phyloP scores from a whole-genome alignment of 2,329 filamentous ascomycete genomes.

The Cercospora sojina region DNA sequence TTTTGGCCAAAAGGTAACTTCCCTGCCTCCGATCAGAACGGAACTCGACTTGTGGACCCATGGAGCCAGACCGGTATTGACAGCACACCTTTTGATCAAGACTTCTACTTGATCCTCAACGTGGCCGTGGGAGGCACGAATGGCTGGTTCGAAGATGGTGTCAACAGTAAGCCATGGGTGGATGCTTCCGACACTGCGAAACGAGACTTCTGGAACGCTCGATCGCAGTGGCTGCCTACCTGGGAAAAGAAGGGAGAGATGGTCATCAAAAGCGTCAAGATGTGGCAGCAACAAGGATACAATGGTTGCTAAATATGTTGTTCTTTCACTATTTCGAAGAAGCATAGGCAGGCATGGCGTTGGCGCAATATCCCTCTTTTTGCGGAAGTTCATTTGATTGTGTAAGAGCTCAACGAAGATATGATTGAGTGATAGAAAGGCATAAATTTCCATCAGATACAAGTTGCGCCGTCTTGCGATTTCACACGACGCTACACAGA shows the following conservation, averaged over 20 bases:
- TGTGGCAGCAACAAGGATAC: slow-evolving; percentile 51
- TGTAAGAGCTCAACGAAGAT: slow-evolving; percentile 12
- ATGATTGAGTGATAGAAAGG: slow-evolving; percentile 7
- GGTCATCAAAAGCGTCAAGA: slow-evolving; percentile 43
- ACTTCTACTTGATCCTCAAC: slow-evolving; percentile 45
- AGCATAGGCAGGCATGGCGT: slow-evolving; percentile 8
- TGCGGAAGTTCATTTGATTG: neutral
- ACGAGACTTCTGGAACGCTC: slow-evolving; percentile 71
- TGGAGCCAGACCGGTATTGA: slow-evolving; percentile 41
- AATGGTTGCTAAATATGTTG: slow-evolving; percentile 43
- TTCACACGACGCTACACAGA: neutral
- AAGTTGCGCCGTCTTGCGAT: neutral
- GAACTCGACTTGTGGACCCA: slow-evolving; percentile 40
- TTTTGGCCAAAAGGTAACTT: slow-evolving; percentile 44
- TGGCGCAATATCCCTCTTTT: slow-evolving; percentile 7
- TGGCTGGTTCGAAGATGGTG: slow-evolving; percentile 77
- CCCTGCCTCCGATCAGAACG: slow-evolving; percentile 37
- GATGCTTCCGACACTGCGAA: slow-evolving; percentile 65
- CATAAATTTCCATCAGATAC: neutral
- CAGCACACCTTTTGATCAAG: slow-evolving; percentile 44
- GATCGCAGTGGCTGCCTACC: slow-evolving; percentile 40
- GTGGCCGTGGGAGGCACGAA: slow-evolving; percentile 43
- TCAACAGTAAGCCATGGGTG: slow-evolving; percentile 74
- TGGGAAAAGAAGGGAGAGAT: slow-evolving; percentile 43
- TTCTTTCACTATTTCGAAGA: neutral